Percentiles rank a stretch among this genome's conserved stretches.
Evolutionary conservation across 345 rosid species (phyloP).

Genomic region (Brassica rapa): DNA sequence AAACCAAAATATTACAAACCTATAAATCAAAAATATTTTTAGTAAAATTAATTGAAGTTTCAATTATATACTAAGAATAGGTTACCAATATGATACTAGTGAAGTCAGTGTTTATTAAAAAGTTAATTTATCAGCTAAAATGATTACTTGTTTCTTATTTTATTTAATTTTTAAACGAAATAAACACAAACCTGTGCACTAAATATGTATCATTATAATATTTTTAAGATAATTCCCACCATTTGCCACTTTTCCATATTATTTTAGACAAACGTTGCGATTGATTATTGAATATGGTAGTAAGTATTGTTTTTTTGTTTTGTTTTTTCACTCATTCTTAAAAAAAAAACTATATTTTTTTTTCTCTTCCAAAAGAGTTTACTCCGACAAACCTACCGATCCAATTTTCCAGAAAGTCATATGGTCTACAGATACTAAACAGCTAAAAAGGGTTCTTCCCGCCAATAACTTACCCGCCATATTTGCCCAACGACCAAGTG

Average conservation of each 20-base stretch:
- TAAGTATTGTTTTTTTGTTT: background rate
- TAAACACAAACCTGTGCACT: background rate
- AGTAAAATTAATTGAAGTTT: background rate
- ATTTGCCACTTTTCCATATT: background rate
- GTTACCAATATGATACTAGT: background rate
- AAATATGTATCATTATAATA: background rate
- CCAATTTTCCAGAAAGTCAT: slow-evolving; percentile 27
- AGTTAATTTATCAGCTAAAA: background rate
- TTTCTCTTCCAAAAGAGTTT: background rate
- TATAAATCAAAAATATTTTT: background rate
- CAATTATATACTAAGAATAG: background rate
- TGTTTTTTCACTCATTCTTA: background rate
- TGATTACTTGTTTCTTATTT: background rate
- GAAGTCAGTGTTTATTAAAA: background rate
- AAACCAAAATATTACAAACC: background rate
- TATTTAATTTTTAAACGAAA: background rate
- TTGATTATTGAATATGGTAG: background rate
- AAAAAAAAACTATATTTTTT: background rate
- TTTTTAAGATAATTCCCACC: background rate
- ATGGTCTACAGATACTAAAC: background rate
- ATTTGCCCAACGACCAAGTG: slow-evolving; percentile 36
- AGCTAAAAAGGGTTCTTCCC: background rate
- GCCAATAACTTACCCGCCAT: slow-evolving; percentile 35
- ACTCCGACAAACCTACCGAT: slow-evolving; percentile 33
- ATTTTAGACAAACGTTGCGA: background rate